Evolutionary conservation across 345 rosid species (phyloP).

Genomic region (Arabis alpina): DNA sequence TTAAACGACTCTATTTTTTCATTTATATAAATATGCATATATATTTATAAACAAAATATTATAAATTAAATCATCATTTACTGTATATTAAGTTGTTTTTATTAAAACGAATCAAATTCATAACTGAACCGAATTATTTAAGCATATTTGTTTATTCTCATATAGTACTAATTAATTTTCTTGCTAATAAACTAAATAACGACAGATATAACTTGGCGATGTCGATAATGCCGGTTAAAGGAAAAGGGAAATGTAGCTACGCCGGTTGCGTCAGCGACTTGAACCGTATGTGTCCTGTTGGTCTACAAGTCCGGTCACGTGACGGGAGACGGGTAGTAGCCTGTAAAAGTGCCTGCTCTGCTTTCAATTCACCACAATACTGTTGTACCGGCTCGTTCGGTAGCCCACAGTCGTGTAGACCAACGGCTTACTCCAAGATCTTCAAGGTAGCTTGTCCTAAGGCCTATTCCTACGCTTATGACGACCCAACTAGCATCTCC

Average conservation of each 20-base stretch:
- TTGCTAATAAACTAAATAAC: not conserved
- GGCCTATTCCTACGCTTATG: conserved; percentile 59
- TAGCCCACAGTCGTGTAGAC: conserved; percentile 51
- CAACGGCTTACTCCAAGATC: conserved; percentile 50
- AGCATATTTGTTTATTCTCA: not conserved
- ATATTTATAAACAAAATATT: too few species aligned
- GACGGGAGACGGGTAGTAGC: conserved; percentile 44
- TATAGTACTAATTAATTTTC: conserved; percentile 1
- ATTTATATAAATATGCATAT: too few species aligned
- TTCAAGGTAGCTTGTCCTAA: conserved; percentile 55
- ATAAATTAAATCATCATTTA: too few species aligned
- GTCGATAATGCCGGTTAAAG: conserved; percentile 39
- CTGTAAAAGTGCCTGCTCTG: conserved; percentile 57
- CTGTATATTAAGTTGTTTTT: too few species aligned
- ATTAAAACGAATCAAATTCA: too few species aligned
- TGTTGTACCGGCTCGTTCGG: conserved; percentile 55
- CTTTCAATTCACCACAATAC: conserved; percentile 47
- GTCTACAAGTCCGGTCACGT: conserved; percentile 38
- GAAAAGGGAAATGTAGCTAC: conserved; percentile 41
- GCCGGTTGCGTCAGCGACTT: conserved; percentile 43
- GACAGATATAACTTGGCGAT: conserved; percentile 47
- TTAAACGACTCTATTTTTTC: too few species aligned
- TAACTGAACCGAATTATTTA: not conserved
- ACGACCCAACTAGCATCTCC: conserved; percentile 51
- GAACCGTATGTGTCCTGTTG: conserved; percentile 48